Evolutionary conservation across 306 rosid genomes (phyloP).

Genomic region (Alnus rubra): DNA sequence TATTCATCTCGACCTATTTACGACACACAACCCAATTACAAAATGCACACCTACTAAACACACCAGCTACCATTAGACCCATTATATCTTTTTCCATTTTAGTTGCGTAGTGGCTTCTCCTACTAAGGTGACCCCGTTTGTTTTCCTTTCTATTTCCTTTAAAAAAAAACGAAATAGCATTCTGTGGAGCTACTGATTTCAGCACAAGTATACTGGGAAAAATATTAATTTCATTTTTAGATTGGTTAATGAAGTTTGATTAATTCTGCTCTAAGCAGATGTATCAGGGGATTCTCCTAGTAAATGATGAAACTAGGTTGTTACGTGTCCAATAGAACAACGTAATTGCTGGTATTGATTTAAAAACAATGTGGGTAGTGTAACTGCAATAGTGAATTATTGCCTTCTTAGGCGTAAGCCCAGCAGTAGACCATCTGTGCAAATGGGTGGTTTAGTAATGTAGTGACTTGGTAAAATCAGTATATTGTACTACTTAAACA

Average conservation of each 20-base stretch:
- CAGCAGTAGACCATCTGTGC: background rate
- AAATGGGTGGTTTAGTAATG: background rate
- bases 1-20: no score
- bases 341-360: background rate
- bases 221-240: background rate
- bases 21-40: no score
- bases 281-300: background rate
- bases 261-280: background rate
- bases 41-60: no score
- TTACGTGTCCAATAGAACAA: background rate
- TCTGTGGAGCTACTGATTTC: no score
- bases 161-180: no score
- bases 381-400: background rate
- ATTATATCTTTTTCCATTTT: no score
- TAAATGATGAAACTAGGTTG: background rate
- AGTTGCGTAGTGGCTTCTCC: background rate
- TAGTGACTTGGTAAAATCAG: background rate
- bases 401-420: background rate
- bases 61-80: no score
- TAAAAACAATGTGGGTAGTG: background rate
- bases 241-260: background rate
- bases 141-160: no score
- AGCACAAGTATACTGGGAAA: no score
- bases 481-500: background rate
- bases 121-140: no score